Base-by-base conservation (phyloP, 2,329 filamentous ascomycete species). In the Talaromyces sp. region DNA sequence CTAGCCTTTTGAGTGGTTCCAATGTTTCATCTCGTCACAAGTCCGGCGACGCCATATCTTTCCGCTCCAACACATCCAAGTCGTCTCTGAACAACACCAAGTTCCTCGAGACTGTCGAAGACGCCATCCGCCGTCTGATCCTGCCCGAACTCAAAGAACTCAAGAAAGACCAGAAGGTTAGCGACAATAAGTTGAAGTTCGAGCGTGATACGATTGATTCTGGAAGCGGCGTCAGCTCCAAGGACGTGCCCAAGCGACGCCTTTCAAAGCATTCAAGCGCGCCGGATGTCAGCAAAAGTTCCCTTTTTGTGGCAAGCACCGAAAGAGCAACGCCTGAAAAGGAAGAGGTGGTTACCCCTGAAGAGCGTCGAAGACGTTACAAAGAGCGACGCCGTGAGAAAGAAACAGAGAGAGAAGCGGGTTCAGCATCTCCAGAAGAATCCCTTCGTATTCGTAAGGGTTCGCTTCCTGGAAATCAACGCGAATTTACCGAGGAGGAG, bases 11-110 rank as follows among this genome's bases (percentile, higher is more conserved):
- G 49, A 89, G 85, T 64, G 76, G 77, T 52, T 88, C 85, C 50
- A 83, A 84, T 68, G 73, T 86, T 63, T 82, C 80, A 66, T 75
- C 80, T 11, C 85, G 85, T 69, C 82, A 83, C 41, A 82, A 81
- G 67, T 86, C 85, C 47, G 82, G 80, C 16, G 84, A 87, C 70
- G 79, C 83, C 62, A 83, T 85, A 67, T 90, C 88, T 9, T 84
- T 85, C 68, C 82, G 82, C 43, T 88, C 86, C 35, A 84, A 84
- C 41, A 66, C 64, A 10, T 86, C 85, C 19, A 85, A 85, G 66
- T 91, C 92, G 3, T 94, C 91, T 0, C 91, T 96, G 75, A 96
- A 96, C 79, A 97, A 97, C 72, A 93, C 93, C 0, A 95, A 92
- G 74, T 81, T 97, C 1, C 84, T 97, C 2, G 91, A 95, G 72